Evolutionary conservation across 1,284 basidiomycete genomes (phyloP), one percentile per base, ranked within the genome.

Genomic region (Ustilago bromivora): DNA sequence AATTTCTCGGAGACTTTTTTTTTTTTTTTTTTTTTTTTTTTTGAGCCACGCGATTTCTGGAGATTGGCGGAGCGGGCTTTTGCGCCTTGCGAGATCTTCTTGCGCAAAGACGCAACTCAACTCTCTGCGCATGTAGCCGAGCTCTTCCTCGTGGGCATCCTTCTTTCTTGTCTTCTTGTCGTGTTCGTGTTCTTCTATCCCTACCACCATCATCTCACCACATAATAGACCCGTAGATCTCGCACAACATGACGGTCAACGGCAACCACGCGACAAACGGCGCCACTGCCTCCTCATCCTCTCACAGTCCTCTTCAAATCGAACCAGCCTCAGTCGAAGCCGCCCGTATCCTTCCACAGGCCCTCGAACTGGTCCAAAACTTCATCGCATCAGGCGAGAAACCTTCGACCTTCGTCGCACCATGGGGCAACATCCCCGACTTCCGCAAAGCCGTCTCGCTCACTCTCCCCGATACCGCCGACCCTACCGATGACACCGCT

Each of bases 251-350:
- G 57, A 64, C 69, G 3, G 55, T 59, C 35, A 58, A 38, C n/a
- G 40, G 28, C 19, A 35, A 54, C 23, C 46, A 62, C 57, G 60
- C 56, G 8, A 31, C 12, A 41, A 51, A 51, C 7, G 49, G 49
- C 49, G 49, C 49, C 10, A 53, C 38, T 52, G 32, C 17, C 6
- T 43, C 38, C 11, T 57, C 66, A 8, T 62, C 57, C 31, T 70
- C 73, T 7, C 65, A 57, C 7, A 73, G 71, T 36, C 80, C 78
- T 28, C 61, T 80, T 2, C 75, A 78, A 38, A 23, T 13, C 19
- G 78, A 78, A 36, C 47, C 61, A 0, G 54, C 78, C 0, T 80
- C 80, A 34, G 53, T 15, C 6, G 79, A 82, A 62, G 68, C 78
- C 34, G 63, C 59, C 1, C 76, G 76, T 23, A 51, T 82, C 7